Evolutionary conservation across 331 rosid species (phyloP).

Genomic region (Rhamnella rubrinervis): DNA sequence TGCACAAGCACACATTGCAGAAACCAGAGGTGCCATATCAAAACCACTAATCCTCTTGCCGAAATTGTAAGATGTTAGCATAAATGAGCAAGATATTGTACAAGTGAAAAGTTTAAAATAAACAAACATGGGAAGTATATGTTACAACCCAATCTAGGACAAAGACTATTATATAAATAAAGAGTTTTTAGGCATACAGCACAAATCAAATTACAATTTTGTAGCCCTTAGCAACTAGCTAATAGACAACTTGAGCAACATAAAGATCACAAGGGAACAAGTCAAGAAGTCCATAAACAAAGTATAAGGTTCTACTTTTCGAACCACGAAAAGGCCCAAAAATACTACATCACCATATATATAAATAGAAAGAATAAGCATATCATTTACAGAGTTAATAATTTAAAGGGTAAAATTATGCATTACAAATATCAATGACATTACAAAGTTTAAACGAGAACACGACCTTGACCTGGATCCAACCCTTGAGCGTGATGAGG

Average conservation of each 20-base stretch:
- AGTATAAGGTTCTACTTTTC: too few relatives aligned
- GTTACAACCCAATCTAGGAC: not conserved
- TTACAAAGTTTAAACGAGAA: conserved; percentile 65
- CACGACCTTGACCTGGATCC: conserved; percentile 68
- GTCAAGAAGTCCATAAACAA: too few relatives aligned
- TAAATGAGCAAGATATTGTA: conserved; percentile 7
- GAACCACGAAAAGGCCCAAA: not conserved
- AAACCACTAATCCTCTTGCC: conserved; percentile 99
- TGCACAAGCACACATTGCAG: conserved; percentile 74
- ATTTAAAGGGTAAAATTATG: too few relatives aligned
- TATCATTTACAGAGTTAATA: too few relatives aligned
- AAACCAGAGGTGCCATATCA: conserved; percentile 95
- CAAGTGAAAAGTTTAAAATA: conserved; percentile 6
- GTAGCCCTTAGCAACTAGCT: too few relatives aligned
- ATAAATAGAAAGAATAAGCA: too few relatives aligned
- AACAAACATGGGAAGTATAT: not conserved
- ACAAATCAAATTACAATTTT: too few relatives aligned
- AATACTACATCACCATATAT: not conserved
- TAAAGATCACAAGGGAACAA: too few relatives aligned
- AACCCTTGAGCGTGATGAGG: conserved; percentile 58
- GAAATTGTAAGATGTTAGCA: conserved; percentile 43
- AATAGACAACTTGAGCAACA: too few relatives aligned
- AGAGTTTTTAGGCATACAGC: too few relatives aligned
- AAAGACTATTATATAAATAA: too few relatives aligned
- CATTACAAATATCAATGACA: too few relatives aligned